Percentiles rank a stretch among this genome's conserved stretches.
Conservation (phyloP, 139 green algal genomes). For the Zygnema cylindricum region DNA sequence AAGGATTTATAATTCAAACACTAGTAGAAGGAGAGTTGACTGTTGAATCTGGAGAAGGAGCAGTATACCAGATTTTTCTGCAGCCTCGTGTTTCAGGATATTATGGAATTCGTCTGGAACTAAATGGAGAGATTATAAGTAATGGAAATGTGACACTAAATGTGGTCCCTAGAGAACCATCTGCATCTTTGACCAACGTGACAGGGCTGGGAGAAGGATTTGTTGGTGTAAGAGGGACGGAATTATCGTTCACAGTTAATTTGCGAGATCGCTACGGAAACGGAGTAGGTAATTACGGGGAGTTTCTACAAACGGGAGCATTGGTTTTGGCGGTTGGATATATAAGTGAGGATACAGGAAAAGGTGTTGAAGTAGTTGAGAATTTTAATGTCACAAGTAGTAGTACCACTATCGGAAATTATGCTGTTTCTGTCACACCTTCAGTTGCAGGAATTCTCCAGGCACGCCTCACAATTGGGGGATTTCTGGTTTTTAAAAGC, state of each 20-base stretch:
- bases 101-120: background rate
- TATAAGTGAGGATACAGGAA: background rate
- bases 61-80: background rate
- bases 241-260: background rate
- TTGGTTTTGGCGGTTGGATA: background rate
- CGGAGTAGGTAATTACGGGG: background rate
- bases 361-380: background rate
- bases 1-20: no score
- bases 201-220: background rate
- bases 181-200: background rate
- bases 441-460: slow-evolving; percentile 7
- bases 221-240: background rate
- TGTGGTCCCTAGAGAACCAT: background rate
- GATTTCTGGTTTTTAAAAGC: background rate
- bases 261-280: background rate
- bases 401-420: background rate
- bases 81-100: background rate
- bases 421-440: background rate
- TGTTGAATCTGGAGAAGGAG: background rate
- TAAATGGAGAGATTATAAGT: background rate
- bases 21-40: background rate
- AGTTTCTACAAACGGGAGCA: background rate
- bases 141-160: background rate
- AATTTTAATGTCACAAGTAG: background rate
- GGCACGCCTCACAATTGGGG: background rate